Base-by-base conservation (phyloP, 345 rosid genomes). In the Eucalyptus rudis region DNA sequence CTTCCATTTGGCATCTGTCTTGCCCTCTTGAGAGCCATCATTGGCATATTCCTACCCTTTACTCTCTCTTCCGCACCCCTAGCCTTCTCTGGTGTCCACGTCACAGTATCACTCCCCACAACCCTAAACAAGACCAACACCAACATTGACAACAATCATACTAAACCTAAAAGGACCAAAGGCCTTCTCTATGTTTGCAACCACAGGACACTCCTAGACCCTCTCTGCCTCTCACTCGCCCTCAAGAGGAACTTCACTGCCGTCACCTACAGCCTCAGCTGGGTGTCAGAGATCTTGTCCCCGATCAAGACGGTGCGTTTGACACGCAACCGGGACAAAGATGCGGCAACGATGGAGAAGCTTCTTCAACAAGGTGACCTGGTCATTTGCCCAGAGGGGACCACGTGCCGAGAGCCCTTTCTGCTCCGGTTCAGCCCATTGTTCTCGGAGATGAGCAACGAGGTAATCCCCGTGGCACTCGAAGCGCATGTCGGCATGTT, bases 321-420 rank as follows among this genome's bases (percentile, higher is more conserved):
- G 44, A 91, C 93, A 2, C 92, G 99, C 86, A 87, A 97, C 90
- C 92, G 97, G 40, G 92, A 89, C 25, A 87, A 86, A 64, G 99
- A 97, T 50, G 91, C 90, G 2, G 86, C 88, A 88, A 90, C 93
- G 83, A 95, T 97, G 94, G 88, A 89, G 81, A 89, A 62, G 49
- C 66, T 95, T 14, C 90, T 96, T 24, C 89, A 87, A 10, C 91
- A 93, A 89, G 97, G 96, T 44, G 95, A 96, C 89, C 91, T 97
- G 4, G 97, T 94, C 10, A 94, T 96, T 62, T 97, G 97, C 52
- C 99, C 98, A 0, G 99, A 97, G 92, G 99, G 99, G 51, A 96
- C 99, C 80, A 97, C 99, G 17, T 95, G 98, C 71, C 91, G 99
- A 88, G 97, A 97, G 86, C 97, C 97, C 24, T 92, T 91, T 90